Base-by-base conservation (phyloP, 2,329 filamentous ascomycete genomes). In the Cadophora sp. region DNA sequence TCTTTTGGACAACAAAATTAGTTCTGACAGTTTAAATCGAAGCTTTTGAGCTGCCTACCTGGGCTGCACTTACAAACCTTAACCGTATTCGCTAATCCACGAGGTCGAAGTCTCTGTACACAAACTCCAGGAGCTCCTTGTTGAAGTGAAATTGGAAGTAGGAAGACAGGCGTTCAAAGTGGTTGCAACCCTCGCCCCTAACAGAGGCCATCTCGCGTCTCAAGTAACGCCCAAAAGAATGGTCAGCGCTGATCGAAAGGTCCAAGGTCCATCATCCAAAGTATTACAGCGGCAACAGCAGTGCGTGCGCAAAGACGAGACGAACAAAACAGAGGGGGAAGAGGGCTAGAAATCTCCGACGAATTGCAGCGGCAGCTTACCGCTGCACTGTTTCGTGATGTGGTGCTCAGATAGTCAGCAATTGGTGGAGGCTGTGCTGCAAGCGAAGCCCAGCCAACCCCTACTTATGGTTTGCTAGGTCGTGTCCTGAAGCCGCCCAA, bases 351-450 rank as follows among this genome's bases (percentile, higher is more conserved):
- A 36, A 60, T 47, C 33, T 33, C 58, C 58, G 41, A 60, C 58
- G 58, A 60, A 48, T 48, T 3, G 24, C 41, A 60, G 22, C 18
- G 9, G 33, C 27, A 30, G 7, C 39, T 60, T 60, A 48, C 41
- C 58, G 58, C 58, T 60, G 58, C 39, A 41, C 22, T 33, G 58
- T 48, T 33, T 60, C 41, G 41, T 30, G 24, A 47, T 48, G 22
- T 56, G 36, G 39, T 59, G 41, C 41, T 33, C 43, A 7, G 58
- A 36, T 11, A 33, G 50, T 20, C 50, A 30, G 24, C 36, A 18
- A 2, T 22, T 60, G 24, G 58, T 60, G 58, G 58, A 60, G 58
- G 58, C 58, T 60, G 58, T 60, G 58, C 58, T 60, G 58, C 41
- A 60, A 47, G 41, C 41, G 39, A 47, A 3, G 27, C 6, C 6